Base-by-base conservation (phyloP, 257 asterid genomes). In the Paraleonurus japonicus region DNA sequence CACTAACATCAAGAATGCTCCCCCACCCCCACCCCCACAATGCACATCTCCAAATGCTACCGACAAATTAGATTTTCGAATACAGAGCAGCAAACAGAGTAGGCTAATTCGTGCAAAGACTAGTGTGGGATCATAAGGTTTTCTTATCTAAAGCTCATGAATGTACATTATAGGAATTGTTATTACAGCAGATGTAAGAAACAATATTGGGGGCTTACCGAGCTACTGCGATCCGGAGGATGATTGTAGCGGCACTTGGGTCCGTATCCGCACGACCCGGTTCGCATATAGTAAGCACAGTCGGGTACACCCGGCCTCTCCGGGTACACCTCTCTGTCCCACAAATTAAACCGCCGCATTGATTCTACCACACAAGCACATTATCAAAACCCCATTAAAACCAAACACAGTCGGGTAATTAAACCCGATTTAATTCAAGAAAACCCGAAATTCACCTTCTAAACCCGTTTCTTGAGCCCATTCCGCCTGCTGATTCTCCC, bases 251-350 rank as follows among this genome's bases (percentile, higher is more conserved):
- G 92, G 84, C 98, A 92, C 82, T 86, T 89, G 75, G 79, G 81
- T 63, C 90, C 98, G 67, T 85, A 92, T 0, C 94, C 96, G 71
- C 98, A 92, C 8, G 89, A 61, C 78, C 98, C 96, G 69, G 94
- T 89, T 41, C 96, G 78, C 81, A 88, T 66, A 72, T 85, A 92
- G 82, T 89, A 89, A 4, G 86, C 82, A 67, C 98, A 92, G 71
- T 89, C 92, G 64, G 90, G 83, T 53, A 70, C 65, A 62, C 89
- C 96, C 63, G 90, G 90, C 69, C 90, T 81, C 64, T 89, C 96
- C 77, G 96, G 96, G 84, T 82, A 88, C 69, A 70, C 79, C 60
- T 87, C 90, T 30, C 84, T 54, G 16, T 84, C 90, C 86, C 87
- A 82, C 47, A 84, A 60, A 72, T 80, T 79, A 71, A 88, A 77